phyloP scores from a whole-genome alignment of 2,329 filamentous ascomycete species.

The Apiospora marii region DNA sequence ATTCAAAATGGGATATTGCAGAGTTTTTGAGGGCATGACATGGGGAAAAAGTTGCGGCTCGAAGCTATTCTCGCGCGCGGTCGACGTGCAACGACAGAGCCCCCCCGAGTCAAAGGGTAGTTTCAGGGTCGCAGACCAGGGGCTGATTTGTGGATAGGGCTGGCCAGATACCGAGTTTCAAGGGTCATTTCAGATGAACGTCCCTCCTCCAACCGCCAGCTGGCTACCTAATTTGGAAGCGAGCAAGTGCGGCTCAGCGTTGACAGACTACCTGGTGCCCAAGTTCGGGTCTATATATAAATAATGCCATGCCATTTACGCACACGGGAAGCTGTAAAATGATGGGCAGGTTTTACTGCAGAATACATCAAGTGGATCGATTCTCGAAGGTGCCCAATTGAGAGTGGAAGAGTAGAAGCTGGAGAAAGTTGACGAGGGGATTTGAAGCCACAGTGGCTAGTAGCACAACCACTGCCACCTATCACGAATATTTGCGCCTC shows the following conservation, averaged over 20 bases:
- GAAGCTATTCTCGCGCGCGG: constrained; percentile 12
- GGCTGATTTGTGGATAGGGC: constrained; percentile 12
- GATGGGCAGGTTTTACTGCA: neutral
- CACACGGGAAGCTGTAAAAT: neutral
- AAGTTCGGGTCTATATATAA: neutral
- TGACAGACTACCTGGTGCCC: neutral
- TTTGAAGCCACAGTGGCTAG: neutral
- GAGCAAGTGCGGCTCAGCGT: neutral
- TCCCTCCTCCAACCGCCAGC: neutral
- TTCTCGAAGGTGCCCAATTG: neutral
- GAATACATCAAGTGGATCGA: neutral
- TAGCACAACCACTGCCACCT: no score
- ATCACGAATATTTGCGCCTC: neutral
- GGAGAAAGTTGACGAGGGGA: neutral
- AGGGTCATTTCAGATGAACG: constrained; percentile 14
- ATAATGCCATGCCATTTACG: neutral
- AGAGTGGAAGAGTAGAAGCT: neutral
- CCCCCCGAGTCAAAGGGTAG: constrained; percentile 1
- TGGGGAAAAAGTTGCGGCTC: neutral
- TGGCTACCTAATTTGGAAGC: neutral
- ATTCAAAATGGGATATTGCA: neutral
- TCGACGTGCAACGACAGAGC: neutral
- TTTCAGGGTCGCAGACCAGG: constrained; percentile 17
- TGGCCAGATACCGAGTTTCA: constrained; percentile 13
- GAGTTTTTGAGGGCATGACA: neutral